A percentile compares a stretch with the other conserved stretches of the same genome.
These are phyloP conservation scores for Nowakowskiella sp. DNA, from an alignment of 192 early-diverging fungal genomes.

Conservation along the genomic window DNA sequence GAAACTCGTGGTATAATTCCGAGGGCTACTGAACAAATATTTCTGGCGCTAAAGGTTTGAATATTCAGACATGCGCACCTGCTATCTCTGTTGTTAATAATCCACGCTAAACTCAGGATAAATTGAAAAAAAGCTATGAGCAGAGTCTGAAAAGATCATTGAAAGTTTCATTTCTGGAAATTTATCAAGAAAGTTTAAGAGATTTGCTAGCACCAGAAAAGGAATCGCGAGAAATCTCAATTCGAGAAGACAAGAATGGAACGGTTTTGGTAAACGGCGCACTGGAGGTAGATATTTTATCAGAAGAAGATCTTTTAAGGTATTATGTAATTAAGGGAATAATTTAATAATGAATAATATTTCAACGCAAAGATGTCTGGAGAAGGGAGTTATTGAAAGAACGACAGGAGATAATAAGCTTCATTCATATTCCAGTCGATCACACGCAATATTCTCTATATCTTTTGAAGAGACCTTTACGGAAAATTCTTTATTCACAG, in stretches of 20 bases:
- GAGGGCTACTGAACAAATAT: conserved; percentile 34
- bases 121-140: conserved; percentile 4
- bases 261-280: conserved; percentile 32
- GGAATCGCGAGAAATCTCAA: conserved; percentile 31
- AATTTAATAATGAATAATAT: not conserved
- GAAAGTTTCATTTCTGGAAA: conserved; percentile 43
- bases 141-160: conserved; percentile 20
- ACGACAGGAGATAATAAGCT: conserved; percentile 45
- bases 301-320: conserved; percentile 21
- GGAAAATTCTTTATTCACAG: too few species aligned
- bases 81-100: too few species aligned
- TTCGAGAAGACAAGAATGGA: conserved; percentile 38
- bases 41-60: conserved; percentile 18
- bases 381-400: conserved; percentile 27
- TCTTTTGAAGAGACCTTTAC: conserved; percentile 35
- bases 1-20: conserved; percentile 40
- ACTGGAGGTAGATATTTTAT: conserved; percentile 20
- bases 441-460: conserved; percentile 44
- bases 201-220: conserved; percentile 30
- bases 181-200: conserved; percentile 49
- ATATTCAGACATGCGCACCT: too few species aligned
- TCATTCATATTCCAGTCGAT: conserved; percentile 33
- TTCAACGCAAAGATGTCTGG: conserved; percentile 22
- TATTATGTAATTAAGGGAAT: conserved; percentile 3
- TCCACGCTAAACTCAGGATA: conserved; percentile 1